A percentile compares a stretch with the other conserved stretches of the same genome.
Evolutionary conservation across 2,329 filamentous ascomycete genomes (phyloP).

Genomic region (Colletotrichum filicis): DNA sequence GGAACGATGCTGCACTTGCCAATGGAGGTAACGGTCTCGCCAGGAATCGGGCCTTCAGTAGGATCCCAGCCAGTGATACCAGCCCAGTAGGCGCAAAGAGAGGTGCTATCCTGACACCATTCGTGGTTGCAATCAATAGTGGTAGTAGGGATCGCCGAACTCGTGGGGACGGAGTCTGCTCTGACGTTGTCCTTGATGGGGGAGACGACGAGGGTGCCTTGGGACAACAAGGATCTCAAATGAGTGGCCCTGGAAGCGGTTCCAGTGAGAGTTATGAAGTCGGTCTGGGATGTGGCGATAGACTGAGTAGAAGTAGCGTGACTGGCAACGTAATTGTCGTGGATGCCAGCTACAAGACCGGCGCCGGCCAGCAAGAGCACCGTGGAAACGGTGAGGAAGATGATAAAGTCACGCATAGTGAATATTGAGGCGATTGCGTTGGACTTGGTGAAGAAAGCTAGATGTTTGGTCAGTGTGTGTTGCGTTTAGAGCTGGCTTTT

Average conservation of each 20-base stretch:
- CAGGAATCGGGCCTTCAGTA: constrained; percentile 40
- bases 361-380: neutral
- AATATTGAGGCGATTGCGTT: neutral
- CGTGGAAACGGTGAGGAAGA: neutral
- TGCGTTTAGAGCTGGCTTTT: neutral
- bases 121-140: constrained; percentile 39
- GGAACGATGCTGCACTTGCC: constrained; percentile 3
- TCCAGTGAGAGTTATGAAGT: neutral
- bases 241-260: neutral
- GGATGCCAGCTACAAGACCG: neutral
- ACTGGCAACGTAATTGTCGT: neutral
- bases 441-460: neutral
- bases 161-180: neutral
- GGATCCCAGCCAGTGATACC: constrained; percentile 43
- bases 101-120: constrained; percentile 39
- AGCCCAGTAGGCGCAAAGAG: constrained; percentile 44
- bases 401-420: neutral
- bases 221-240: neutral
- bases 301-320: neutral
- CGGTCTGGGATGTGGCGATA: neutral
- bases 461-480: neutral
- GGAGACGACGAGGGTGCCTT: neutral
- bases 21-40: constrained; percentile 41
- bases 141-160: neutral
- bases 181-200: neutral